These are phyloP conservation scores for Lentinula edodes DNA, from an alignment of 768 basidiomycete genomes.

Conservation along the genomic window DNA sequence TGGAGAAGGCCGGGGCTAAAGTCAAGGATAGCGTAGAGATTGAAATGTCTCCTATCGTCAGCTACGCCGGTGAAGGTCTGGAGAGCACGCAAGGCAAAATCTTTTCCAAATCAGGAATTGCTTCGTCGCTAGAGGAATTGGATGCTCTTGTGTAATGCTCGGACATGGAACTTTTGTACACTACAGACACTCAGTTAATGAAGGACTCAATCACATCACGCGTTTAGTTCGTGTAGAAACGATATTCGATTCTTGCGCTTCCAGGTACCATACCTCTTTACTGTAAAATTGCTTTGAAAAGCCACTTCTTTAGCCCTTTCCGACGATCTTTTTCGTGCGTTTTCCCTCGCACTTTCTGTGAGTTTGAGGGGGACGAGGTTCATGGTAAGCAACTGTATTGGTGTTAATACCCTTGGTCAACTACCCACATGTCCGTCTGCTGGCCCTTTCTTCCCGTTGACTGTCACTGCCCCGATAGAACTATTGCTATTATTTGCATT, in stretches of 20 bases:
- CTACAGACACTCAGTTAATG: background rate
- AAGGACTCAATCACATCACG: background rate
- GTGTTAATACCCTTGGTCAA: conserved; percentile 20
- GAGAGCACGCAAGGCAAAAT: conserved; percentile 71
- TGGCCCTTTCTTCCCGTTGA: conserved; percentile 8
- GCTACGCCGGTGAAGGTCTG: conserved; percentile 91
- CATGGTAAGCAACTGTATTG: background rate
- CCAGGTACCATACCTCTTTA: background rate
- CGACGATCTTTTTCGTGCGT: background rate
- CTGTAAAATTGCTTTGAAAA: background rate
- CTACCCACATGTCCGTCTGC: conserved; percentile 29
- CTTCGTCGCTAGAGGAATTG: conserved; percentile 61
- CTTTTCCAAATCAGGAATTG: conserved; percentile 71
- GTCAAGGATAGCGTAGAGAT: conserved; percentile 76
- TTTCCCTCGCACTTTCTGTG: conserved; percentile 8
- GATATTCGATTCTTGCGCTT: background rate
- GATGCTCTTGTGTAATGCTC: conserved; percentile 52
- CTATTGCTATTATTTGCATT: conserved; percentile 7
- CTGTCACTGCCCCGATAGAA: background rate
- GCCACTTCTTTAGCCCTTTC: conserved; percentile 6
- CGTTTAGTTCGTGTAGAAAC: background rate
- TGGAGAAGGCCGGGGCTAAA: conserved; percentile 71
- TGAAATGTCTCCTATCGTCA: conserved; percentile 84
- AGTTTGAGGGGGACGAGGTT: background rate
- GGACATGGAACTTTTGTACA: background rate